Conservation (phyloP, 352 stramenopile species). For the Phytopythium aichiense region DNA sequence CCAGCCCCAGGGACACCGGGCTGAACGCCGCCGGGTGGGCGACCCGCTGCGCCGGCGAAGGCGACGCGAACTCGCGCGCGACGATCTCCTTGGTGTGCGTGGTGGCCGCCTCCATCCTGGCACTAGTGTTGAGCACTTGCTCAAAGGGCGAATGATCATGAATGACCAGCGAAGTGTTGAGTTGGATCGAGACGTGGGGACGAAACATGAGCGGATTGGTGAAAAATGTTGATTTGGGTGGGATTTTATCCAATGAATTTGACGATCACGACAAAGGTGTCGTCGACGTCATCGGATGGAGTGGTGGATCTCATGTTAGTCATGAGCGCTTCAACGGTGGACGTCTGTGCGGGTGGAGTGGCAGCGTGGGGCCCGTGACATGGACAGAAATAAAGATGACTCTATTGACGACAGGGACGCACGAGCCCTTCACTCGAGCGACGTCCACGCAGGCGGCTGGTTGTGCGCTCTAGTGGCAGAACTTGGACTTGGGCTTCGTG, state of each 20-base stretch:
- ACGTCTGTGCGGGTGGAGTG: too few species aligned
- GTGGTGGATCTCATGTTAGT: not conserved
- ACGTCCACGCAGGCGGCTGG: not conserved
- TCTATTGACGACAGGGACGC: conserved; percentile 4
- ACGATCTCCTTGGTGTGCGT: conserved; percentile 60
- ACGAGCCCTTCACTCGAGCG: not conserved
- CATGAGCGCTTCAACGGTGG: not conserved
- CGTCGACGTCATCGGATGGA: not conserved
- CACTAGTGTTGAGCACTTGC: not conserved
- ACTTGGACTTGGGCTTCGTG: conserved; percentile 1
- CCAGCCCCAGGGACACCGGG: conserved; percentile 54
- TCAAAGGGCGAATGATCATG: too few species aligned
- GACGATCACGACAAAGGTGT: not conserved
- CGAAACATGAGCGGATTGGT: not conserved
- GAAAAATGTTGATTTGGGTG: not conserved
- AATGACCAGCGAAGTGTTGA: not conserved
- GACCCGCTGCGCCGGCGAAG: conserved; percentile 1
- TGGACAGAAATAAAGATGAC: not conserved
- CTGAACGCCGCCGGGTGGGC: conserved; percentile 31
- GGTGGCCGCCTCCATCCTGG: conserved; percentile 45
- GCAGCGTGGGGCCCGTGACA: too few species aligned
- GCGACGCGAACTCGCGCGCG: conserved; percentile 39
- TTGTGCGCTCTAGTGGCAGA: not conserved
- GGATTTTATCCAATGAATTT: not conserved
- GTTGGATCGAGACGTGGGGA: not conserved